A percentile compares a stretch with the other conserved stretches of the same genome.
Evolutionary conservation across 2,329 filamentous ascomycete genomes (phyloP).

Genomic region (Hypoxylon sp.): DNA sequence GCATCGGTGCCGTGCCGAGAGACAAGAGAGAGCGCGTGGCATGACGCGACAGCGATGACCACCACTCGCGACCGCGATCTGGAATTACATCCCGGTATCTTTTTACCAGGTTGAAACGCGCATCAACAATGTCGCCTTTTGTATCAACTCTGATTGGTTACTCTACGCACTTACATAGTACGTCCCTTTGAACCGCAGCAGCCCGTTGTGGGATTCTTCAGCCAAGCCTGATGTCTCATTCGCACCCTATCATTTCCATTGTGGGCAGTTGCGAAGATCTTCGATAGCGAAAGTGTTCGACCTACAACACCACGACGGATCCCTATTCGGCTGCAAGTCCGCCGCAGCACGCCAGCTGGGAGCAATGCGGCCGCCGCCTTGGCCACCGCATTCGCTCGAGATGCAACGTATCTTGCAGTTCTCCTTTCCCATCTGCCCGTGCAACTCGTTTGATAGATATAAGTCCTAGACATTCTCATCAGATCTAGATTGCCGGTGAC

Average conservation of each 20-base stretch:
- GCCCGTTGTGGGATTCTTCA: conserved; percentile 32
- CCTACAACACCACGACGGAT: conserved; percentile 13
- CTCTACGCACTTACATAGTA: conserved; percentile 17
- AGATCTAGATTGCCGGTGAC: conserved; percentile 1
- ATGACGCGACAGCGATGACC: conserved; percentile 28
- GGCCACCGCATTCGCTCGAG: conserved; percentile 21
- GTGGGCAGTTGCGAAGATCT: conserved; percentile 28
- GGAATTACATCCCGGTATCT: conserved; percentile 9
- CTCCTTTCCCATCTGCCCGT: background rate
- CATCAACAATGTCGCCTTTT: conserved; percentile 21
- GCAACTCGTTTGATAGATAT: conserved; percentile 11
- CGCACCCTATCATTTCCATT: conserved; percentile 27
- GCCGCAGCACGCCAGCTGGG: conserved; percentile 21
- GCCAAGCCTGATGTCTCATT: conserved; percentile 24
- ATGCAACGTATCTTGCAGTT: conserved; percentile 18
- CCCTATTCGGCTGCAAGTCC: conserved; percentile 28
- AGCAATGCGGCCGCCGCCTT: conserved; percentile 33
- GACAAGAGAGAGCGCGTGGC: conserved; percentile 23
- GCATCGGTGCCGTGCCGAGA: conserved; percentile 14
- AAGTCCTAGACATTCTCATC: conserved; percentile 1
- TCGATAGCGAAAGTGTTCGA: conserved; percentile 8
- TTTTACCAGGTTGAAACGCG: conserved; percentile 27
- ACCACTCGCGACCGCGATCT: conserved; percentile 28
- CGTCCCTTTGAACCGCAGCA: conserved; percentile 4
- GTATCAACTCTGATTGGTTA: conserved; percentile 26